phyloP scores from a whole-genome alignment of 2,329 filamentous ascomycete species.

The Alternaria novae-zelandiae region DNA sequence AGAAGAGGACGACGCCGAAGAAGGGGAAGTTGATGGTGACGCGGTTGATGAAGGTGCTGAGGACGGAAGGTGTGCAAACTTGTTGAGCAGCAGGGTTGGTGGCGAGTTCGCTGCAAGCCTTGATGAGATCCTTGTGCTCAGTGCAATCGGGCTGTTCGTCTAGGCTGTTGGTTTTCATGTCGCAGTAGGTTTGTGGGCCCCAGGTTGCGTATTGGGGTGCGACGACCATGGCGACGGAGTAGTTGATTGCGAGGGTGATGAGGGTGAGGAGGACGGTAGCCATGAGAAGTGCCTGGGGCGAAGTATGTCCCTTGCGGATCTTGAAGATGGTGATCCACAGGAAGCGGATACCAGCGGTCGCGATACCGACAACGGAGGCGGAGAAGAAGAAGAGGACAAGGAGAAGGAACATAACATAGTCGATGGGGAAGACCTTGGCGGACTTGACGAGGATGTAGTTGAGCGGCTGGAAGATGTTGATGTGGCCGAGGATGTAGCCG shows the following conservation, averaged over 20 bases:
- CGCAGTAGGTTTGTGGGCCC: constrained; percentile 93
- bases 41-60: constrained; percentile 91
- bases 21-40: constrained; percentile 94
- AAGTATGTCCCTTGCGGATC: constrained; percentile 86
- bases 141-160: constrained; percentile 78
- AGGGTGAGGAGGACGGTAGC: constrained; percentile 90
- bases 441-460: constrained; percentile 88
- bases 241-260: constrained; percentile 90
- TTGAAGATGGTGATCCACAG: constrained; percentile 94
- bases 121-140: constrained; percentile 72
- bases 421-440: constrained; percentile 84
- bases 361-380: constrained; percentile 85
- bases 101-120: constrained; percentile 79
- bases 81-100: constrained; percentile 73
- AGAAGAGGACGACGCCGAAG: constrained; percentile 91
- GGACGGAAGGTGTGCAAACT: constrained; percentile 89
- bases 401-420: constrained; percentile 88
- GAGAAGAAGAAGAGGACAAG: constrained; percentile 87
- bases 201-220: constrained; percentile 95
- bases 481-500: constrained; percentile 86
- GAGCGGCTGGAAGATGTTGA: constrained; percentile 93
- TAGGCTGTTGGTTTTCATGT: constrained; percentile 67
- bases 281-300: constrained; percentile 88
- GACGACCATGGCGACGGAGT: constrained; percentile 89
- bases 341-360: constrained; percentile 89